Base-by-base conservation (phyloP, 179 eudicot genomes). In the Pouteria campechiana region DNA sequence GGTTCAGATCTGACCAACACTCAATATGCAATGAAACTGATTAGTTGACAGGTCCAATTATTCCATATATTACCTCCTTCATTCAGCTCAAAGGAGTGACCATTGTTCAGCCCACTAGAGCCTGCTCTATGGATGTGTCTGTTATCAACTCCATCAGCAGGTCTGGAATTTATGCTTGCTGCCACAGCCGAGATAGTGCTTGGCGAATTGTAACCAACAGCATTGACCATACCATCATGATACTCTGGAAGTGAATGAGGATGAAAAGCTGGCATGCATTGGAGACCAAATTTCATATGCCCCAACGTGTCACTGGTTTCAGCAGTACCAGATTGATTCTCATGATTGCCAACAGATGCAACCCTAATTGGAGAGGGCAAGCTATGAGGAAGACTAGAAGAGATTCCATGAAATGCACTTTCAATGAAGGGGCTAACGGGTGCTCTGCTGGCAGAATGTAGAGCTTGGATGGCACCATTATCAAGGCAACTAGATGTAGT, bases 161-260 rank as follows among this genome's bases (percentile, higher is more conserved):
- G 35, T 41, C 72, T 44, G 19, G 61, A 48, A 41, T 61, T 44
- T 32, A 72, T 35, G 55, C 38, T 60, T 55, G 58, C 54, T 47
- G 55, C 67, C 45, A 65, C n/a, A n/a, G n/a, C n/a, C n/a, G n/a
- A n/a, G n/a, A n/a, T 39, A 40, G 25, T 52, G 47, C 57, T 44
- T 3, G 68, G 65, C 50, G 70, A 62, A 48, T 54, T 64, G 69
- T 57, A 57, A 3, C 55, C 34, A 51, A 27, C 44, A 43, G 61
- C 63, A 69, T 60, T 74, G 52, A 75, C 44, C 40, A 71, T 37
- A 54, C 77, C 69, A 37, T 73, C 75, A 33, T 50, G 67, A 59
- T 66, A 67, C 25, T 69, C 80, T 2, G 89, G 83, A 31, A 66
- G 73, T 14, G 95, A 81, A 62, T 68, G 75, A 44, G 84, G 82